Conservation (phyloP, 2,329 filamentous ascomycete species). For the Sclerotinia spermophila region DNA sequence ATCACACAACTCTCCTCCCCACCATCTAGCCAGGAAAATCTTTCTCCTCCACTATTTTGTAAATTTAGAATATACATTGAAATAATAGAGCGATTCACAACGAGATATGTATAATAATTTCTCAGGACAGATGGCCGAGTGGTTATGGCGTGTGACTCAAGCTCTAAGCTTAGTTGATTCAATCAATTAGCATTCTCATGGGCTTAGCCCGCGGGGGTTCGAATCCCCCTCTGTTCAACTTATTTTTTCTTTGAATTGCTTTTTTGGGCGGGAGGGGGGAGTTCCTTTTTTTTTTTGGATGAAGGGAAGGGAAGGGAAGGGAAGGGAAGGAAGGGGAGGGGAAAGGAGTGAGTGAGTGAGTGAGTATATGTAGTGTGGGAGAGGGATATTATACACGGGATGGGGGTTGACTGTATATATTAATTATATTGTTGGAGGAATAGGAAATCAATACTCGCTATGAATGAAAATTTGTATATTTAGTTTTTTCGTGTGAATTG, state of each 20-base stretch:
- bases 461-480: background rate
- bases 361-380: no score
- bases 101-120: background rate
- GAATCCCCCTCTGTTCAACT: constrained; percentile 20
- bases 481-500: no score
- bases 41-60: background rate
- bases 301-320: background rate
- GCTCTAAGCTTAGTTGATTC: constrained; percentile 5
- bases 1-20: background rate
- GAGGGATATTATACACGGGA: no score
- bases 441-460: no score
- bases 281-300: background rate
- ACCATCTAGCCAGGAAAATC: background rate
- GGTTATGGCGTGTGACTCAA: constrained; percentile 22
- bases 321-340: background rate
- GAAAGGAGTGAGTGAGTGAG: no score
- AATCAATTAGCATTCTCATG: constrained; percentile 14
- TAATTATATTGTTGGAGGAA: no score
- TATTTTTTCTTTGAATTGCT: background rate
- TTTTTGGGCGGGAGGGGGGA: background rate
- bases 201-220: constrained; percentile 18
- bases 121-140: constrained; percentile 4
- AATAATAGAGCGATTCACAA: fast-evolving
- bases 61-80: fast-evolving
- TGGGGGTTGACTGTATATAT: no score